These are phyloP conservation scores for Dendrobium chrysotoxum DNA, from an alignment of 106 monocot species.

Conservation along the genomic window DNA sequence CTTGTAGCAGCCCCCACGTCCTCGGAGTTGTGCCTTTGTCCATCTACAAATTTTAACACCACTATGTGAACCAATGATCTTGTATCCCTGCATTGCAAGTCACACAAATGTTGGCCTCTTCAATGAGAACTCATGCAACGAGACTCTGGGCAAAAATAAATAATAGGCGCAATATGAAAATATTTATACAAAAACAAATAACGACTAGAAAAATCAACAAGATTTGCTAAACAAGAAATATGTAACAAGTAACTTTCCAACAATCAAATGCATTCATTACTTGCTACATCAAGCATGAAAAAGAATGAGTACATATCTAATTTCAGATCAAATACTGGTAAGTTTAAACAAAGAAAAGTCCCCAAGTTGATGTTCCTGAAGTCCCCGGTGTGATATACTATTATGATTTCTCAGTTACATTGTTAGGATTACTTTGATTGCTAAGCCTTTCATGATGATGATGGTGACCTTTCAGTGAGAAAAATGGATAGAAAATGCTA, in stretches of 20 bases:
- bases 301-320: background rate
- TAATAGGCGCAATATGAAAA: background rate
- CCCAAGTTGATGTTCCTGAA: background rate
- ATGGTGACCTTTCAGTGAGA: too few species aligned
- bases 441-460: background rate
- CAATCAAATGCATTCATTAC: constrained; percentile 1
- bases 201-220: background rate
- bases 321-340: background rate
- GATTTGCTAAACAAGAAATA: background rate
- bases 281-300: background rate
- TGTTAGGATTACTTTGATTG: background rate
- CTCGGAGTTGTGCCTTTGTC: constrained; percentile 97
- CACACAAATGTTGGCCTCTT: background rate
- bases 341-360: background rate
- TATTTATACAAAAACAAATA: background rate
- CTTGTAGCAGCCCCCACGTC: constrained; percentile 96
- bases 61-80: constrained; percentile 98
- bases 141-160: background rate
- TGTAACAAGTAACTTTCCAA: background rate
- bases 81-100: constrained; percentile 64
- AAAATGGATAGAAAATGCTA: too few species aligned
- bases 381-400: background rate
- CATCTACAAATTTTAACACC: constrained; percentile 97
- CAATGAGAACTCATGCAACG: background rate
- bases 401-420: background rate